Conservation (phyloP, 805 yeast genomes). For the Suhomyces sp. region DNA sequence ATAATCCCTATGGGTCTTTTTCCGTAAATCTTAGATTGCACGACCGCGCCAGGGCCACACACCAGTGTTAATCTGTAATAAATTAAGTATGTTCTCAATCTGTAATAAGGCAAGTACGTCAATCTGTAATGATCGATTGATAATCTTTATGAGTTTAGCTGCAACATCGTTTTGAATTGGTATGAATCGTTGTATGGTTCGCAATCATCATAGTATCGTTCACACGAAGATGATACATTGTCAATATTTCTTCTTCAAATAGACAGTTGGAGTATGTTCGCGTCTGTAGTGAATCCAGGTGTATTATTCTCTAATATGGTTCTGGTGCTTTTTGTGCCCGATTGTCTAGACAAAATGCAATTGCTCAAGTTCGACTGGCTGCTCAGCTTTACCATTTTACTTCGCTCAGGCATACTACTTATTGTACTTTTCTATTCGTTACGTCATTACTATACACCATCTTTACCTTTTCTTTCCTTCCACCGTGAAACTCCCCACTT, state of each 20-base stretch:
- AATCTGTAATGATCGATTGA: too few species aligned
- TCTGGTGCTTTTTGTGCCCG: background rate
- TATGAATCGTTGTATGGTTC: too few species aligned
- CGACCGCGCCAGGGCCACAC: background rate
- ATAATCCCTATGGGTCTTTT: background rate
- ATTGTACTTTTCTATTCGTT: background rate
- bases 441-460: background rate
- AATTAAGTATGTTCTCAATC: background rate
- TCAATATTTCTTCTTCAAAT: too few species aligned
- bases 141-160: too few species aligned
- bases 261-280: too few species aligned
- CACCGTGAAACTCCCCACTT: conserved; percentile 41
- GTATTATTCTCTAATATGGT: too few species aligned
- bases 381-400: too few species aligned
- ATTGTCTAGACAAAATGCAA: background rate
- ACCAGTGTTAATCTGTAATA: background rate
- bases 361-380: too few species aligned
- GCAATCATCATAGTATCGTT: too few species aligned
- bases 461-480: conserved; percentile 26
- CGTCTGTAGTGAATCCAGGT: background rate
- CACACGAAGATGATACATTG: too few species aligned
- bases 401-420: background rate
- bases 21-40: background rate
- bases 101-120: background rate
- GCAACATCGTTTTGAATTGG: too few species aligned